phyloP scores from a whole-genome alignment of 2,329 filamentous ascomycete genomes.

The Sordariomycetes sp. region DNA sequence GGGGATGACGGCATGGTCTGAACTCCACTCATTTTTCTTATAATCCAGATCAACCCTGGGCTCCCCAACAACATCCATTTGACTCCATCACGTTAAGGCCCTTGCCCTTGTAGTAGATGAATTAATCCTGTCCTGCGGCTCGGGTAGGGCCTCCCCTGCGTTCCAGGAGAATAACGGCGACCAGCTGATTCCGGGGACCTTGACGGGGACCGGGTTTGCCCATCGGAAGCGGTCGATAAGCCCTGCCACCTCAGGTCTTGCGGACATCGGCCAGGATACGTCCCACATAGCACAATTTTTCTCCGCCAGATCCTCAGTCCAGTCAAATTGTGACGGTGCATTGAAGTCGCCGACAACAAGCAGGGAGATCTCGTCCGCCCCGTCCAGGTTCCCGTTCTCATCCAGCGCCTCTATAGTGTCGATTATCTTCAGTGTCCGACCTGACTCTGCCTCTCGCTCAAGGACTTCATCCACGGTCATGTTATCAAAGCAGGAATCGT shows the following conservation, averaged over 20 bases:
- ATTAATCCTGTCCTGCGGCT: slow-evolving; percentile 27
- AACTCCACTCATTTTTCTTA: slow-evolving; percentile 24
- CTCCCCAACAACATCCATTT: slow-evolving; percentile 16
- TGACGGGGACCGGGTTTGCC: slow-evolving; percentile 19
- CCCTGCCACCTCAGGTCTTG: slow-evolving; percentile 17
- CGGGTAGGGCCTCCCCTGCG: slow-evolving; percentile 11
- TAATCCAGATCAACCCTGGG: slow-evolving; percentile 19
- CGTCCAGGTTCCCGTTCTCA: slow-evolving; percentile 11
- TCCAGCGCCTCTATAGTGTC: slow-evolving; percentile 19
- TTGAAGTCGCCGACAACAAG: slow-evolving; percentile 27
- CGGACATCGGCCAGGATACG: slow-evolving; percentile 24
- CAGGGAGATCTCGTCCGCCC: slow-evolving; percentile 18
- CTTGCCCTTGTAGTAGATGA: slow-evolving; percentile 23
- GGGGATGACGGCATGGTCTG: slow-evolving; percentile 16
- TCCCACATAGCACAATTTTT: slow-evolving; percentile 21
- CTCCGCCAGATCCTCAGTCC: slow-evolving; percentile 16
- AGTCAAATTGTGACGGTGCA: slow-evolving; percentile 28
- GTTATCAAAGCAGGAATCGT: slow-evolving; percentile 25
- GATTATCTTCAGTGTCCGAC: slow-evolving; percentile 22
- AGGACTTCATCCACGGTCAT: slow-evolving; percentile 18
- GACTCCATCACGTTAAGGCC: slow-evolving; percentile 17
- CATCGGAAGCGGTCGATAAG: slow-evolving; percentile 25
- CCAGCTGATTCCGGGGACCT: slow-evolving; percentile 22
- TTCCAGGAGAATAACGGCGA: slow-evolving; percentile 23
- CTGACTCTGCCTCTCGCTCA: slow-evolving; percentile 18